phyloP scores from a whole-genome alignment of 768 basidiomycete genomes.

The Naganishia kalamii region DNA sequence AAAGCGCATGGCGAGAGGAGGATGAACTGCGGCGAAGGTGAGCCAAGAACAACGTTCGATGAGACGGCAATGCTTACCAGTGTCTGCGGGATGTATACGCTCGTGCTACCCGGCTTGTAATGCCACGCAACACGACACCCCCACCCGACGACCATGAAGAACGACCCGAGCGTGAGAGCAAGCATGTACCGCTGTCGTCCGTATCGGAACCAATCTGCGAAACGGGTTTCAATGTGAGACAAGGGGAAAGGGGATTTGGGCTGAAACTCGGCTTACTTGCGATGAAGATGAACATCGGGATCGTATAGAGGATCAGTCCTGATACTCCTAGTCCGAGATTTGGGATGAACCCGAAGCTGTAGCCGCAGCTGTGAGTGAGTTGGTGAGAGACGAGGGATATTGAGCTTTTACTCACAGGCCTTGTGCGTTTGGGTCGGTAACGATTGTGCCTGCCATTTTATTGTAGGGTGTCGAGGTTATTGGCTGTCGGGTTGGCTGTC shows the following conservation, averaged over 20 bases:
- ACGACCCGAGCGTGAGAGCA: not conserved
- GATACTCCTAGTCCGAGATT: not conserved
- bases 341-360: constrained; percentile 11
- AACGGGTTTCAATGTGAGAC: not conserved
- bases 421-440: not conserved
- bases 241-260: not conserved
- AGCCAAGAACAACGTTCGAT: not conserved
- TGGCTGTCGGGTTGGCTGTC: no score
- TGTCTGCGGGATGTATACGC: constrained; percentile 41
- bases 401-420: not conserved
- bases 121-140: constrained; percentile 34
- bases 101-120: constrained; percentile 32
- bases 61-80: constrained; percentile 17
- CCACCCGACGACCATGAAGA: constrained; percentile 35
- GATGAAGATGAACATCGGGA: not conserved
- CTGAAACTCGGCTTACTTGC: not conserved
- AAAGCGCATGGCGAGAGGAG: constrained; percentile 45
- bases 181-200: constrained; percentile 9
- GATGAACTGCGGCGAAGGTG: constrained; percentile 27
- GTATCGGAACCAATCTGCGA: not conserved
- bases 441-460: not conserved
- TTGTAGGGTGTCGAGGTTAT: not conserved
- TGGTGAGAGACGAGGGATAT: not conserved
- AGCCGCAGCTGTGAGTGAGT: not conserved
- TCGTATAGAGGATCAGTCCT: constrained; percentile 1